phyloP scores from a whole-genome alignment of 106 monocot genomes.

The Dendrobium catenatum region DNA sequence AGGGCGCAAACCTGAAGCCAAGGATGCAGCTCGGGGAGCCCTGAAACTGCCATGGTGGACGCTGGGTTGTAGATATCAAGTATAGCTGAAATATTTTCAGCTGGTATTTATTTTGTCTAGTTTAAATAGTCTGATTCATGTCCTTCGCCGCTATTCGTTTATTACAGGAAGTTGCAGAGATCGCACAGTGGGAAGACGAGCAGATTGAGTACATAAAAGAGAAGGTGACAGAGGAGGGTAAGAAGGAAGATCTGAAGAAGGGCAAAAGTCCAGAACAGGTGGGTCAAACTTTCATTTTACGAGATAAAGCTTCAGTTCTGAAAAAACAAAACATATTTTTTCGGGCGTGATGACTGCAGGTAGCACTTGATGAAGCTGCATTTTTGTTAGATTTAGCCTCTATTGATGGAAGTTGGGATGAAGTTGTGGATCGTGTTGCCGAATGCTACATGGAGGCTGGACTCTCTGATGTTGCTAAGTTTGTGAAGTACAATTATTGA shows the following conservation, averaged over 20 bases:
- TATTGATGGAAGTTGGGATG: constrained; percentile 78
- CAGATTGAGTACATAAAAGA: constrained; percentile 92
- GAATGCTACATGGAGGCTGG: constrained; percentile 82
- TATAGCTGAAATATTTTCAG: constrained; percentile 15
- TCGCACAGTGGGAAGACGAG: constrained; percentile 93
- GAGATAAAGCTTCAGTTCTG: constrained; percentile 1
- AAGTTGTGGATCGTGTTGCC: constrained; percentile 53
- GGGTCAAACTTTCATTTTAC: neutral
- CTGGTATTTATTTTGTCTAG: too few species aligned
- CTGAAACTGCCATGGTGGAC: constrained; percentile 99
- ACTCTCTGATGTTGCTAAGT: constrained; percentile 68
- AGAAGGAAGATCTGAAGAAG: constrained; percentile 84
- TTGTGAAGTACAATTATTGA: constrained; percentile 47
- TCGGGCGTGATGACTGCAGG: constrained; percentile 18
- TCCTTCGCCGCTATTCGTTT: neutral
- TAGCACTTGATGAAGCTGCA: constrained; percentile 91
- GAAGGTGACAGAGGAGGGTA: constrained; percentile 85
- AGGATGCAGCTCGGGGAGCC: constrained; percentile 88
- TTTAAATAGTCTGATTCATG: too few species aligned
- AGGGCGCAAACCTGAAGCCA: constrained; percentile 78
- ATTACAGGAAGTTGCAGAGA: constrained; percentile 68
- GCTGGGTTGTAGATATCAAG: constrained; percentile 79
- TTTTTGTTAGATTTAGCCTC: constrained; percentile 95
- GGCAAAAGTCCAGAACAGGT: constrained; percentile 93
- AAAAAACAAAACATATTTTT: neutral